A percentile compares a stretch with the other conserved stretches of the same genome.
Evolutionary conservation across 2,329 filamentous ascomycete genomes (phyloP).

Genomic region (Microdochium bolleyi): DNA sequence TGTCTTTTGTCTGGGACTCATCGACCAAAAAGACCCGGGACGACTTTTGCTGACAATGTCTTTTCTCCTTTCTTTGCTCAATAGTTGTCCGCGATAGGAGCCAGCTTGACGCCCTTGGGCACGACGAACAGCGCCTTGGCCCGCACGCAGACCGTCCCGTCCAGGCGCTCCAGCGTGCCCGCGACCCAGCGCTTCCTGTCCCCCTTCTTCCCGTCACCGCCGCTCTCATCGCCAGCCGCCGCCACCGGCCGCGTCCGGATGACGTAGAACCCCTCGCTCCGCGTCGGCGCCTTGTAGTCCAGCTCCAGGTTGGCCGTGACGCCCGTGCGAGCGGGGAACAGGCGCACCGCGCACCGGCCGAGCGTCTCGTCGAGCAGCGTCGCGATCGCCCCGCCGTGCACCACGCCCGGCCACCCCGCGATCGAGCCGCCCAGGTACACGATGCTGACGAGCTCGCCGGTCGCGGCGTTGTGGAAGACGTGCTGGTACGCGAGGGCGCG

Average conservation of each 20-base stretch:
- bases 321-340: conserved; percentile 38
- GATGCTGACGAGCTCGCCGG: conserved; percentile 53
- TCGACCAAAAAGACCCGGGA: no score
- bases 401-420: conserved; percentile 62
- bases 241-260: conserved; percentile 39
- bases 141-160: conserved; percentile 50
- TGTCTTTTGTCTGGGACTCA: no score
- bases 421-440: conserved; percentile 59
- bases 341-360: conserved; percentile 49
- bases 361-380: conserved; percentile 64
- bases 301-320: conserved; percentile 51
- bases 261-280: conserved; percentile 55
- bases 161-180: conserved; percentile 43
- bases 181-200: conserved; percentile 46
- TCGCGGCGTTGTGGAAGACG: conserved; percentile 53
- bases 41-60: no score
- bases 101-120: conserved; percentile 37
- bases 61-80: conserved; percentile 10
- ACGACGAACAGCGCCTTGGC: conserved; percentile 52
- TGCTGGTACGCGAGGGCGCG: conserved; percentile 44
- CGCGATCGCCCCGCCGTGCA: conserved; percentile 63
- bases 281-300: conserved; percentile 53
- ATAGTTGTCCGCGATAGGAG: conserved; percentile 28
- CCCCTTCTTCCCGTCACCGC: conserved; percentile 16
- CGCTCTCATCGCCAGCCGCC: conserved; percentile 8